A percentile compares a stretch with the other conserved stretches of the same genome.
Conservation (phyloP, 768 basidiomycete genomes). For the Collybia sordida region DNA sequence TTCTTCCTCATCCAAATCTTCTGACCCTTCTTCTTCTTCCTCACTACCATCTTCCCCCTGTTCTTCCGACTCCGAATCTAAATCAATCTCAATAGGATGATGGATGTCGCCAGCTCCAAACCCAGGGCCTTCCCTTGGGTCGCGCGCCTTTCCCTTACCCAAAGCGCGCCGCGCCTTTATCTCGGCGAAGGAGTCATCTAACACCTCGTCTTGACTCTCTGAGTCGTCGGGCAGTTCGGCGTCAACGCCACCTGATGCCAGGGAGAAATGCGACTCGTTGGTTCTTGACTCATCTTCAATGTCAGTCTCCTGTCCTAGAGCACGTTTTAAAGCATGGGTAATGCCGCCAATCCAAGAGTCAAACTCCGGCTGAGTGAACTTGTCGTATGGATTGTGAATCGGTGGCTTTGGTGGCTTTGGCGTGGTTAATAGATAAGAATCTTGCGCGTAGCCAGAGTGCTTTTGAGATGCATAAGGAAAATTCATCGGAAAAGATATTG, state of each 20-base stretch:
- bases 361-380: conserved; percentile 66
- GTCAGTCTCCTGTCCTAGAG: conserved; percentile 51
- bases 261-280: background rate
- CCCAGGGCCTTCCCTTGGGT: conserved; percentile 60
- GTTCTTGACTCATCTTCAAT: conserved; percentile 6
- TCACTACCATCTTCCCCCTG: conserved; percentile 24
- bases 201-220: conserved; percentile 24
- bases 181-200: conserved; percentile 59
- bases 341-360: conserved; percentile 71
- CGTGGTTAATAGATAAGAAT: conserved; percentile 11
- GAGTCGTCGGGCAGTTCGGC: conserved; percentile 14
- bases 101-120: conserved; percentile 34
- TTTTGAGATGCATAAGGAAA: conserved; percentile 12
- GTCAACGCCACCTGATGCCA: conserved; percentile 11
- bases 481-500: conserved; percentile 8
- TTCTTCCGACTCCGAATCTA: conserved; percentile 31
- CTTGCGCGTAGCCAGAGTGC: conserved; percentile 5
- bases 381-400: conserved; percentile 71
- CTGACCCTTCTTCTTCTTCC: conserved; percentile 16
- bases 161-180: conserved; percentile 43
- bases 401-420: conserved; percentile 39
- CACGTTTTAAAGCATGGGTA: conserved; percentile 53
- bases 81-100: conserved; percentile 48
- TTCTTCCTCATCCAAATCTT: conserved; percentile 12
- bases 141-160: conserved; percentile 60